Evolutionary conservation across 2,329 filamentous ascomycete genomes (phyloP).

Genomic region (Aureobasidium sp.): DNA sequence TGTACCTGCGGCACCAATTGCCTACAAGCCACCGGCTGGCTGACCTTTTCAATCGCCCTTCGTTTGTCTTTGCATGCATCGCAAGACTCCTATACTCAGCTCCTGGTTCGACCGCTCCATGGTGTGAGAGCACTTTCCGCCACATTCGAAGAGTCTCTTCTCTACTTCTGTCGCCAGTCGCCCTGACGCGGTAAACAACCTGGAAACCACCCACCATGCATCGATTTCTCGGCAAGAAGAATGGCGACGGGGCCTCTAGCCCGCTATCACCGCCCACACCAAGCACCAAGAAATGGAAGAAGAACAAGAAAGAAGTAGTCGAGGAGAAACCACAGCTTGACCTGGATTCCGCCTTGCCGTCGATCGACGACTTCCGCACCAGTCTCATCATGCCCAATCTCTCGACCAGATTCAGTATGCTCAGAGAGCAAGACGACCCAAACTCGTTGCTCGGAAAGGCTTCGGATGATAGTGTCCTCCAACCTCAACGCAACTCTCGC

Average conservation of each 20-base stretch:
- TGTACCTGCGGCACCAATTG: neutral
- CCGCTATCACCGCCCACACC: conserved; percentile 10
- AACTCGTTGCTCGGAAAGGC: conserved; percentile 85
- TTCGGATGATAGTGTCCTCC: conserved; percentile 87
- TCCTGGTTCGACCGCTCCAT: conserved; percentile 1
- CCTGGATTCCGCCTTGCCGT: conserved; percentile 65
- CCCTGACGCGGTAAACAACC: neutral
- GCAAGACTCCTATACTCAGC: neutral
- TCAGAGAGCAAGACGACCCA: conserved; percentile 89
- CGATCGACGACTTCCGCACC: conserved; percentile 85
- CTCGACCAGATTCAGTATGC: conserved; percentile 93
- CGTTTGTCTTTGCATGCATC: conserved; percentile 12
- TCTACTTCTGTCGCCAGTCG: neutral
- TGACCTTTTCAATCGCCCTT: neutral
- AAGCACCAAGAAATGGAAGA: conserved; percentile 36
- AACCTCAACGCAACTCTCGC: conserved; percentile 72
- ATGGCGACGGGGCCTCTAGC: conserved; percentile 46
- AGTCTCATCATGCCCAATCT: conserved; percentile 93
- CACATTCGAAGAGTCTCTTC: neutral
- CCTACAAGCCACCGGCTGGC: neutral
- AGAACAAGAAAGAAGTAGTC: conserved; percentile 45
- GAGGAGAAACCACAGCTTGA: conserved; percentile 62
- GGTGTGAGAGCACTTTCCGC: neutral
- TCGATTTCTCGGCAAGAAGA: conserved; percentile 66
- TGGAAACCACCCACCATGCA: conserved; percentile 53